Conservation (phyloP, 345 rosid species). For the Balakata baccata region DNA sequence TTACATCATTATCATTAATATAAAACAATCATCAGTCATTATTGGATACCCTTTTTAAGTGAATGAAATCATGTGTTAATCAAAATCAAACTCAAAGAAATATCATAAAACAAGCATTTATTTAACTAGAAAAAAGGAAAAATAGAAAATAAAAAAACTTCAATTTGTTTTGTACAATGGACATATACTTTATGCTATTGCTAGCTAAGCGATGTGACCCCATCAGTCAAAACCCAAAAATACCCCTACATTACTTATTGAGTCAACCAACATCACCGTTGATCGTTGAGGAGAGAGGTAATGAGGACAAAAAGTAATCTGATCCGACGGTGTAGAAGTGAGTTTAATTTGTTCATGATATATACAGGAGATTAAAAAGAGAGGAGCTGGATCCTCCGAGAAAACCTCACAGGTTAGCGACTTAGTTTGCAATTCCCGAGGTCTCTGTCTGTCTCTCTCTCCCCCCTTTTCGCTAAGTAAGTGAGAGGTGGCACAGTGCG, state of each 20-base stretch:
- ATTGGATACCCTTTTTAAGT: background rate
- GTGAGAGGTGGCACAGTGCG: constrained; percentile 28
- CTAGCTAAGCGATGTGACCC: constrained; percentile 8
- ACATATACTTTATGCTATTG: background rate
- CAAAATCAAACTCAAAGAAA: background rate
- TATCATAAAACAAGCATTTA: background rate
- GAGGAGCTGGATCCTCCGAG: constrained; percentile 26
- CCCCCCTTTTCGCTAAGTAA: background rate
- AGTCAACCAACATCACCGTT: background rate
- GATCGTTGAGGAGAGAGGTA: background rate
- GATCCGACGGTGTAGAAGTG: constrained; percentile 19
- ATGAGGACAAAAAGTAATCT: background rate
- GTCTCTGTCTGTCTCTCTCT: constrained; percentile 15
- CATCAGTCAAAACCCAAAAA: background rate
- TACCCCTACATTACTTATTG: background rate
- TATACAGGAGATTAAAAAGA: background rate
- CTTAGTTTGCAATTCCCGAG: constrained; percentile 45
- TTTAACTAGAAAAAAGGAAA: background rate
- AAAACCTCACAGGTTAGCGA: constrained; percentile 44
- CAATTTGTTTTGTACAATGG: background rate
- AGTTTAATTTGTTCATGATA: constrained; percentile 22
- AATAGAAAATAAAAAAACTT: background rate
- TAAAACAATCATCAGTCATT: constrained; percentile 1
- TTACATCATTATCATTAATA: background rate
- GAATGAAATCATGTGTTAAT: constrained; percentile 1